Conservation (phyloP, 192 early-diverging fungal species). For the Gonapodya prolifera region DNA sequence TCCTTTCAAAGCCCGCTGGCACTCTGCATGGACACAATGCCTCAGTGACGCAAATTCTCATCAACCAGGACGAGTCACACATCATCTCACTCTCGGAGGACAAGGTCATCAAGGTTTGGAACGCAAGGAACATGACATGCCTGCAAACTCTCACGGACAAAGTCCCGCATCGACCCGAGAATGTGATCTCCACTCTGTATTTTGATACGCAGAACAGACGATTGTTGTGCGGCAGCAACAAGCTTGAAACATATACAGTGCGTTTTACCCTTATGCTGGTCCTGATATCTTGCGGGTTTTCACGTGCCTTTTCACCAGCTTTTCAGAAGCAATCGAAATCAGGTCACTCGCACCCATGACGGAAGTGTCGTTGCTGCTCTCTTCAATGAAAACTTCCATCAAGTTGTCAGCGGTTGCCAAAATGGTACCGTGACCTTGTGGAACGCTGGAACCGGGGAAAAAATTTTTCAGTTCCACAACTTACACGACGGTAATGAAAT, state of each 20-base stretch:
- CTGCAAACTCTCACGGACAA: slow-evolving; percentile 46
- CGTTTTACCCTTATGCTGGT: slow-evolving; percentile 3
- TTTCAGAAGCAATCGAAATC: neutral
- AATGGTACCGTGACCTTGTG: slow-evolving; percentile 39
- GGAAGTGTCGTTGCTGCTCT: slow-evolving; percentile 34
- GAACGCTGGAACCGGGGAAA: slow-evolving; percentile 37
- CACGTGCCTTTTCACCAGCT: neutral
- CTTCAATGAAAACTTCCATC: slow-evolving; percentile 50
- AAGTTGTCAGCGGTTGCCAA: slow-evolving; percentile 40
- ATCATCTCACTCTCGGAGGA: slow-evolving; percentile 47
- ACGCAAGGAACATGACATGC: slow-evolving; percentile 39
- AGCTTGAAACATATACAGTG: slow-evolving; percentile 38
- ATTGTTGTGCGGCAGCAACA: slow-evolving; percentile 38
- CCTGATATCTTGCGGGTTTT: too few species aligned
- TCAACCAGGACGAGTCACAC: slow-evolving; percentile 45
- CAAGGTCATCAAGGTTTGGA: slow-evolving; percentile 51
- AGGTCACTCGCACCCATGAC: slow-evolving; percentile 29
- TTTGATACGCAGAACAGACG: slow-evolving; percentile 36
- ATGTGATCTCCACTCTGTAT: slow-evolving; percentile 37
- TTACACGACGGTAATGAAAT: slow-evolving; percentile 46
- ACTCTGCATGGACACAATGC: slow-evolving; percentile 39
- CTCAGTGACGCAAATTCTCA: slow-evolving; percentile 26
- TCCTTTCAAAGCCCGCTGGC: slow-evolving; percentile 47
- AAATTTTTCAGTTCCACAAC: slow-evolving; percentile 46
- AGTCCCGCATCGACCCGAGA: slow-evolving; percentile 40